Evolutionary conservation across 805 yeast species (phyloP).

Genomic region (Osmozyma mogii): DNA sequence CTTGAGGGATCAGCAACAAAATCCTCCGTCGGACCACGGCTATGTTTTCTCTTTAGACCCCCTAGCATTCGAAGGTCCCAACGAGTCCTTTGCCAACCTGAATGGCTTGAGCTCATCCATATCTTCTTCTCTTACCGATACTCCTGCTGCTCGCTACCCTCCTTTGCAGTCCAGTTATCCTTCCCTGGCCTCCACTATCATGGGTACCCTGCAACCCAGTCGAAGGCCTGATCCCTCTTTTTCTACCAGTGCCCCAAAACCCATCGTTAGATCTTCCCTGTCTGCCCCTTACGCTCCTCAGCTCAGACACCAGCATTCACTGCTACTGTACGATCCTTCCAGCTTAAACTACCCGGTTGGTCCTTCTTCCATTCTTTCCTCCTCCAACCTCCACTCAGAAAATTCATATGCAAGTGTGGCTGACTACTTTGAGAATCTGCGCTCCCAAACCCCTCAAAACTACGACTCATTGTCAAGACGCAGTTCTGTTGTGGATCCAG

Average conservation of each 20-base stretch:
- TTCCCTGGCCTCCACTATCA: no score
- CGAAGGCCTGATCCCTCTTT: no score
- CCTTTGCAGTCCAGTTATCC: no score
- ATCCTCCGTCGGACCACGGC: constrained; percentile 3
- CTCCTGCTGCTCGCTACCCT: no score
- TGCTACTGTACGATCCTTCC: constrained; percentile 13
- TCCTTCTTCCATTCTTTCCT: constrained; percentile 6
- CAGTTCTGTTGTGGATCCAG: constrained; percentile 2
- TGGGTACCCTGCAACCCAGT: no score
- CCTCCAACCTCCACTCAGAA: constrained; percentile 15
- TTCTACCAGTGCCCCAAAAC: constrained; percentile 1
- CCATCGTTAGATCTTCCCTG: constrained; percentile 6
- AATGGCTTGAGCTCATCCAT: not conserved
- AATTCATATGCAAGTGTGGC: constrained; percentile 24
- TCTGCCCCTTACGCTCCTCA: not conserved
- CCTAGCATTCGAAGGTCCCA: constrained; percentile 41
- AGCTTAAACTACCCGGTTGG: constrained; percentile 7
- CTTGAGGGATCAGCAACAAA: constrained; percentile 5
- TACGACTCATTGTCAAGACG: constrained; percentile 6
- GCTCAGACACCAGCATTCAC: constrained; percentile 4
- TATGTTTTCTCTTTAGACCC: constrained; percentile 38
- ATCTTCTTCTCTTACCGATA: no score
- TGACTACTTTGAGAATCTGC: constrained; percentile 16
- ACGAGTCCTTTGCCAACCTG: constrained; percentile 6
- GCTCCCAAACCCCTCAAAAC: constrained; percentile 12